Percentiles rank a stretch among this genome's conserved stretches.
Evolutionary conservation across 495 filamentous ascomycete genomes (phyloP).

Genomic region (Rhypophila decipiens): DNA sequence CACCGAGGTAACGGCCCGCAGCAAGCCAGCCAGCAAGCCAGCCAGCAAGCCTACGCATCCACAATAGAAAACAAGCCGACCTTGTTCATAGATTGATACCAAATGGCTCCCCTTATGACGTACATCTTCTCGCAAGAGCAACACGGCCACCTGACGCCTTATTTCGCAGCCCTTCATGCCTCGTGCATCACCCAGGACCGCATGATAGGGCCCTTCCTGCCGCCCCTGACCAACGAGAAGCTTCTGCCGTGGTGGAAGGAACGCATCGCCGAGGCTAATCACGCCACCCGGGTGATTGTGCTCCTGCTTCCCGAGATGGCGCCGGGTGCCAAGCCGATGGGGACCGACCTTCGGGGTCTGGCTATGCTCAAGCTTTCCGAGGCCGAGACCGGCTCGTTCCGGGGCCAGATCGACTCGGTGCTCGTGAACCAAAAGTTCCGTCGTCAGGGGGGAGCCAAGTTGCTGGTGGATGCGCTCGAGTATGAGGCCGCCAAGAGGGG

Average conservation of each 20-base stretch:
- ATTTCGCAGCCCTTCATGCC: conserved; percentile 35
- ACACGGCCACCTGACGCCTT: conserved; percentile 30
- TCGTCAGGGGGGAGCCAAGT: conserved; percentile 22
- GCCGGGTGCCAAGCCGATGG: conserved; percentile 17
- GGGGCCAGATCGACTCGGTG: conserved; percentile 33
- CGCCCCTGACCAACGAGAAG: conserved; percentile 31
- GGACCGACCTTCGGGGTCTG: conserved; percentile 29
- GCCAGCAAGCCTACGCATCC: no score
- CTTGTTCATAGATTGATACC: no score
- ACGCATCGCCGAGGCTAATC: conserved; percentile 26
- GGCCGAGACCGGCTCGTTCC: conserved; percentile 29
- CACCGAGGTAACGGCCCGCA: no score
- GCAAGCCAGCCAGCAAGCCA: no score
- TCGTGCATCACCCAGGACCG: conserved; percentile 31
- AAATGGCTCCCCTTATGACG: conserved; percentile 12
- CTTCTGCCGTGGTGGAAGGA: conserved; percentile 35
- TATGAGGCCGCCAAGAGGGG: conserved; percentile 28
- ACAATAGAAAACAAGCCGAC: no score
- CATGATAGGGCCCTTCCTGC: conserved; percentile 33
- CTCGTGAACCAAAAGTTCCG: conserved; percentile 27
- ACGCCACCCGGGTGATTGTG: conserved; percentile 27
- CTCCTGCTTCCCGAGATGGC: conserved; percentile 23
- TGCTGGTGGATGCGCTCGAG: conserved; percentile 30
- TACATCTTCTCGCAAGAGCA: conserved; percentile 25
- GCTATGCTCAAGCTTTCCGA: conserved; percentile 31